These are phyloP conservation scores for Jacaranda copaia DNA, from an alignment of 257 asterid species.

Conservation along the genomic window DNA sequence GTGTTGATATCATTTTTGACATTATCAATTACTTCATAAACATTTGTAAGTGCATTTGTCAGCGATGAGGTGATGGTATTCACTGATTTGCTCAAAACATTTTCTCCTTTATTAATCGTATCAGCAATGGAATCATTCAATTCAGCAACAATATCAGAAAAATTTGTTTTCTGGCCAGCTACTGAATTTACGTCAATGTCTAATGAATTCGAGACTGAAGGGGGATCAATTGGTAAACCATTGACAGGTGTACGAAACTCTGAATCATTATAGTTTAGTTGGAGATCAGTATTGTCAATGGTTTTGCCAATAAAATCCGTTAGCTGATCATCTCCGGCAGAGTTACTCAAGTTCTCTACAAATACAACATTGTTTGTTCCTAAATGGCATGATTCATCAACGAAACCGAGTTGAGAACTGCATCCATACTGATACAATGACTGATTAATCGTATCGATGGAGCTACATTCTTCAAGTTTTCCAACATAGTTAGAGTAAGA, in stretches of 20 bases:
- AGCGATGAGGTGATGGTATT: constrained; percentile 59
- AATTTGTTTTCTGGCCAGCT: constrained; percentile 48
- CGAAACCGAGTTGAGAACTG: constrained; percentile 30
- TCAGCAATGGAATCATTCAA: constrained; percentile 44
- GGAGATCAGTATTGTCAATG: constrained; percentile 34
- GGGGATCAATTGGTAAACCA: constrained; percentile 43
- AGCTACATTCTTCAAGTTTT: constrained; percentile 38
- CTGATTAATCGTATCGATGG: constrained; percentile 29
- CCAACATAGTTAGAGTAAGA: constrained; percentile 48
- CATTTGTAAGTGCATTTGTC: constrained; percentile 48
- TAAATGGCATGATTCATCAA: constrained; percentile 36
- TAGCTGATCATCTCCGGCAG: constrained; percentile 50
- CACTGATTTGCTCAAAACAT: constrained; percentile 55
- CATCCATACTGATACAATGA: constrained; percentile 34
- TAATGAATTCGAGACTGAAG: constrained; percentile 46
- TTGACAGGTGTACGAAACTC: constrained; percentile 29
- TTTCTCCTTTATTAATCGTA: constrained; percentile 56
- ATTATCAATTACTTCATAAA: constrained; percentile 57
- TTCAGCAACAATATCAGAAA: constrained; percentile 42
- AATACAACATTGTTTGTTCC: constrained; percentile 44
- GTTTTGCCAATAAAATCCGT: constrained; percentile 39
- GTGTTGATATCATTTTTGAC: constrained; percentile 47
- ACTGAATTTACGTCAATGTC: constrained; percentile 46
- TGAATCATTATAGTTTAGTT: constrained; percentile 38
- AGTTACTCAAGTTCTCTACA: constrained; percentile 50